Percentiles rank a stretch among this genome's conserved stretches.
These are phyloP conservation scores for Protomyces inouyei DNA, from an alignment of 1,139 yeast genomes.

Conservation along the genomic window DNA sequence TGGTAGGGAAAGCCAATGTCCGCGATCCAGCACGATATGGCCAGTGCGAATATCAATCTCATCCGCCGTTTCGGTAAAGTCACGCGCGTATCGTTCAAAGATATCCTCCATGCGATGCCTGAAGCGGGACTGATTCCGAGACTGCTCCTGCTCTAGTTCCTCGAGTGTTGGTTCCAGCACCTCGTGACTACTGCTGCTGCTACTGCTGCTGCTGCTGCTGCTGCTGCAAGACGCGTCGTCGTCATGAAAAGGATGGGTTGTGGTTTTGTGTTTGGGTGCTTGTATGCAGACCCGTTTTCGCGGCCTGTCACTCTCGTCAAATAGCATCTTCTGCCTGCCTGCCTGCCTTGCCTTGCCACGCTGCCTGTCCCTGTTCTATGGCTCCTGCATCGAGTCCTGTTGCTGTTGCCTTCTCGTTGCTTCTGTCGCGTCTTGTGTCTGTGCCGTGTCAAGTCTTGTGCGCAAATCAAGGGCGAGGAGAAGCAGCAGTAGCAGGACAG, in stretches of 20 bases:
- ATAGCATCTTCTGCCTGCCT: too few relatives aligned
- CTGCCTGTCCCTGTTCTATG: not conserved
- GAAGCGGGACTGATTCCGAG: slow-evolving; percentile 5
- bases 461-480: not conserved
- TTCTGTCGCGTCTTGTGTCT: not conserved
- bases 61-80: slow-evolving; percentile 30
- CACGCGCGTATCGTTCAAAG: slow-evolving; percentile 30
- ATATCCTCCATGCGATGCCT: slow-evolving; percentile 31
- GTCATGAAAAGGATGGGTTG: not conserved
- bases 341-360: too few relatives aligned
- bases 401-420: not conserved
- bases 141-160: slow-evolving; percentile 9
- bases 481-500: not conserved
- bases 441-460: not conserved
- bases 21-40: slow-evolving; percentile 32
- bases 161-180: not conserved
- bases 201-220: not conserved
- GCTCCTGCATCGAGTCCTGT: not conserved
- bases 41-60: slow-evolving; percentile 33
- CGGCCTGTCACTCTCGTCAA: too few relatives aligned
- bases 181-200: not conserved
- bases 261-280: too few relatives aligned
- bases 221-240: not conserved
- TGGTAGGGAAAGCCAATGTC: slow-evolving; percentile 29
- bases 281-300: too few relatives aligned